Base-by-base conservation (phyloP, 345 rosid genomes). In the Cardamine chenopodiifolia region DNA sequence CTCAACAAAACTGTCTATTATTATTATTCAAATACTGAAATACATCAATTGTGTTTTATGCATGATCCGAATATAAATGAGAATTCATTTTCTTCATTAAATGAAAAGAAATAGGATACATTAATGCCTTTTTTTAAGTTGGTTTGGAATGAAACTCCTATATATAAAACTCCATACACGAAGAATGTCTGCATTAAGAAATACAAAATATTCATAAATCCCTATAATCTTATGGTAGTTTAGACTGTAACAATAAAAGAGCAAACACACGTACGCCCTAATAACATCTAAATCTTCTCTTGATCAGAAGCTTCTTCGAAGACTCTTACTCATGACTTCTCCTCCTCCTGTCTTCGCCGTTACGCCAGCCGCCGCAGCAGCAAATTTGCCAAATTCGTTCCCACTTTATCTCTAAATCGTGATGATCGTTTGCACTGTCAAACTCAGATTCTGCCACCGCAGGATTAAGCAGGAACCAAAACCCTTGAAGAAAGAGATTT, bases 401-500 rank as follows among this genome's bases (percentile, higher is more conserved):
- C 66, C 31, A 61, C 18, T 61, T 18, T 35, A 20, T 60, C 3
- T 60, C 48, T 18, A 37, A 6, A 35, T 35, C 8, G 11, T 14
- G 8, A 1, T 63, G 17, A 17, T 65, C 18, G 1, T 65, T 18
- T 47, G 12, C 42, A 12, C 7, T 5, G 1, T 45, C 57, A 11
- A 7, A 37, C 18, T 12, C 13, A 17, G 28, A 18, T 31, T 3
- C 26, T 47, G 11, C 28, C 4, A 11, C 19, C 1, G 13, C 45
- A 29, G 12, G 45, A 10, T 4, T 49, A 32, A 13, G 14, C 57
- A 48, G 4, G 18, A 66, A 20, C 29, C 69, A 12, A 66, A 66
- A 48, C 45, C 70, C 20, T 66, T 66, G 44, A 65, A 65, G 45
- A 32, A 66, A 5, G 29, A 66, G 18, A 14, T 66, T 19, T 14